Evolutionary conservation across 495 filamentous ascomycete species (phyloP), one percentile per base, ranked within the genome.

Genomic region (Lineolata rhizophorae): DNA sequence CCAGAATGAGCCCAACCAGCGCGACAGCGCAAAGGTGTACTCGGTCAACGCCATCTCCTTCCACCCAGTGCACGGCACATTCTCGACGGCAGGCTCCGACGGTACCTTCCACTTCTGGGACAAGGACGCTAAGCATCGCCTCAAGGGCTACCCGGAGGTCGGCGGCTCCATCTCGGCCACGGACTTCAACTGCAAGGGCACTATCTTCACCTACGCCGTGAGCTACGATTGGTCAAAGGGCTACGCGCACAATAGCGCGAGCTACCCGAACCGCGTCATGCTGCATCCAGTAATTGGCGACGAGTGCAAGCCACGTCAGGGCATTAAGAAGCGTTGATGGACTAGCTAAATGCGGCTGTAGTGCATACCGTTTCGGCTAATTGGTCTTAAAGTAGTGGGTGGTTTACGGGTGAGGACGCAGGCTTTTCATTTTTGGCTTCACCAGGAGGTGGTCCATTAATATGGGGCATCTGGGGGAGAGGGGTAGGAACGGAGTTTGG

Each of bases 211-310:
- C 12, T 94, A 93, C 45, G 75, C 82, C 4, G 66, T 90, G 18
- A 83, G 77, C 44, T 94, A 94, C 43, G 84, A 94, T 56, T 94
- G 84, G 84, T 77, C 74, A 47, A 90, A 90, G 53, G 84, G 84
- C 8, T 85, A 79, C 51, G 57, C 64, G 5, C 61, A 49, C 18
- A 85, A 87, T 49, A 80, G 50, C 18, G 69, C 64, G 14, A 60
- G 70, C 39, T 62, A 65, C 24, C 62, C 71, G 4, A 83, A 72
- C 50, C 90, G 87, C 53, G 67, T 94, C 33, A 84, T 90, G 70
- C 57, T 94, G 40, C 82, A 87, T 54, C 67, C 70, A 0, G 66
- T 92, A 9, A 56, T 56, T 27, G 62, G 59, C 15, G 79, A 87
- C 37, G 80, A 87, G 51, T 77, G 76, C 41, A 87, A 85, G 53